These are phyloP conservation scores for Pseudogymnoascus sp. DNA, from an alignment of 2,329 filamentous ascomycete genomes.

Conservation along the genomic window DNA sequence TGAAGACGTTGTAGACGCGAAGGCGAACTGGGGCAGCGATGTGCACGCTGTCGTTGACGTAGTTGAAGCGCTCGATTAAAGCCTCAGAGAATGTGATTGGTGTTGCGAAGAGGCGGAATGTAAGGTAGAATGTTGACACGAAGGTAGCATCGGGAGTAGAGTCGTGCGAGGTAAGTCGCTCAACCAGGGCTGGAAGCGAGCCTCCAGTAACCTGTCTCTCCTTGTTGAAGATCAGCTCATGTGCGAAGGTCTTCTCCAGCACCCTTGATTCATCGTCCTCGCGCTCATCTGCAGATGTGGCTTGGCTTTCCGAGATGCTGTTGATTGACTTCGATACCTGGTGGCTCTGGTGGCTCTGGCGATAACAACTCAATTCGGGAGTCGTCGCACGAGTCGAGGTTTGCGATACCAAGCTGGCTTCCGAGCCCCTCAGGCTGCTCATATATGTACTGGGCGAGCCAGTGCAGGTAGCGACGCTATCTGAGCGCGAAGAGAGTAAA, in stretches of 20 bases:
- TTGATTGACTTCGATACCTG: conserved; percentile 62
- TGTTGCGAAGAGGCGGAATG: conserved; percentile 86
- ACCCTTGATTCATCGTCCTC: conserved; percentile 76
- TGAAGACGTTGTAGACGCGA: conserved; percentile 93
- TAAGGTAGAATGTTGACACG: conserved; percentile 91
- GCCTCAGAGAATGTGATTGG: conserved; percentile 71
- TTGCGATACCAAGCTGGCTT: conserved; percentile 71
- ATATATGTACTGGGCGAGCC: conserved; percentile 74
- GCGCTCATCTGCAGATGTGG: conserved; percentile 63
- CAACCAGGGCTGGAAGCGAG: conserved; percentile 83
- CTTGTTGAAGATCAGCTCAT: conserved; percentile 89
- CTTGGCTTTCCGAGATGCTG: conserved; percentile 58
- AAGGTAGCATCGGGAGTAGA: conserved; percentile 88
- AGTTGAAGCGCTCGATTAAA: conserved; percentile 88
- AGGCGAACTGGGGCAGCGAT: conserved; percentile 77
- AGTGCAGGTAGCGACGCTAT: conserved; percentile 67
- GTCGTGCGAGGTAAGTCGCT: conserved; percentile 87
- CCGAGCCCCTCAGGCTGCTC: conserved; percentile 68
- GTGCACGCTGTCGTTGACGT: conserved; percentile 71
- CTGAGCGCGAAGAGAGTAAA: conserved; percentile 48
- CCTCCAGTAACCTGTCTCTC: conserved; percentile 93
- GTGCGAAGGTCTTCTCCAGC: conserved; percentile 85
- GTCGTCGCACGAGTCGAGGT: conserved; percentile 85
- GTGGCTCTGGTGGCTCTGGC: conserved; percentile 27
- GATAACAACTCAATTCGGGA: conserved; percentile 51